A percentile compares a stretch with the other conserved stretches of the same genome.
Evolutionary conservation across 2,329 filamentous ascomycete species (phyloP).

Genomic region (Scedosporium minutisporum): DNA sequence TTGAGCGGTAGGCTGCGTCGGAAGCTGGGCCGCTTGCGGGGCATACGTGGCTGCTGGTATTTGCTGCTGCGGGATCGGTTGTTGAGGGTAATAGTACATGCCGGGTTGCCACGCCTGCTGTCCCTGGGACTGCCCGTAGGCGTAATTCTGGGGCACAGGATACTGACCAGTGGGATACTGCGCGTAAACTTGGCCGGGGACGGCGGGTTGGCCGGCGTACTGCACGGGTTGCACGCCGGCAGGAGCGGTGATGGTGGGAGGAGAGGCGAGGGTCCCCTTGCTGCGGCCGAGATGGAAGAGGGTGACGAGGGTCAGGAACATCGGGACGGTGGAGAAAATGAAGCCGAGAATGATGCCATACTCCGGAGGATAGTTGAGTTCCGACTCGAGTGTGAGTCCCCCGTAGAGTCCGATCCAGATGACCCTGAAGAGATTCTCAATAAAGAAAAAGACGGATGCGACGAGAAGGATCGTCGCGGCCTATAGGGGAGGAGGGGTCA

Average conservation of each 20-base stretch:
- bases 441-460: conserved; percentile 20
- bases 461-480: background rate
- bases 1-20: conserved; percentile 2
- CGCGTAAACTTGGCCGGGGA: background rate
- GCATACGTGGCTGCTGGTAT: background rate
- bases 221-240: conserved; percentile 1
- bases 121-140: background rate
- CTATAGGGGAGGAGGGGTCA: background rate
- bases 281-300: conserved; percentile 18
- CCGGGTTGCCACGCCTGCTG: background rate
- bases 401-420: conserved; percentile 23
- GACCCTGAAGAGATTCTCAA: conserved; percentile 28
- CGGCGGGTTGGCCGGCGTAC: background rate
- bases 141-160: background rate
- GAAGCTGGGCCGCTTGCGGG: conserved; percentile 1
- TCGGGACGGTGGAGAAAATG: conserved; percentile 12
- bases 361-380: background rate
- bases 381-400: background rate
- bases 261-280: conserved; percentile 18
- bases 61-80: background rate
- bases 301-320: conserved; percentile 15
- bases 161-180: background rate
- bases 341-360: background rate
- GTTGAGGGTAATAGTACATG: conserved; percentile 2
- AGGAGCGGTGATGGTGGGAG: conserved; percentile 1